Evolutionary conservation across 164 flowering plant species (phyloP).

Genomic region (Vitis amurensis): DNA sequence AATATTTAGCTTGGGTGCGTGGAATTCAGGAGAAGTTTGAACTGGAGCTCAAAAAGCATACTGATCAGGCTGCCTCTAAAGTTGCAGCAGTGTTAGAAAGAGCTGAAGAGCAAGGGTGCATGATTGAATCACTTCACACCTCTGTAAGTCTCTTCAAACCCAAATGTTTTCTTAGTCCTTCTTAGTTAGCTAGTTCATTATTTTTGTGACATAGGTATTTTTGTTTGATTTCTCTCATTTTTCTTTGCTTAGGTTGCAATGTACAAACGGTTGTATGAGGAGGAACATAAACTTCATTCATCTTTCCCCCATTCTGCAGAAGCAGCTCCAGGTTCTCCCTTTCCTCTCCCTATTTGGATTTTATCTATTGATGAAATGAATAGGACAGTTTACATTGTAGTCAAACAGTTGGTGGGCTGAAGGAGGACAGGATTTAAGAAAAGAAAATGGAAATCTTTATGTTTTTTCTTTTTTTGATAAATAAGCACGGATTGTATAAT

Average conservation of each 20-base stretch:
- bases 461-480: no score
- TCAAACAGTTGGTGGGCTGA: no score
- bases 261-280: slow-evolving; percentile 93
- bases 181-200: background rate
- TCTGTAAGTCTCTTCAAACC: slow-evolving; percentile 48
- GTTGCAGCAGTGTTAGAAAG: slow-evolving; percentile 73
- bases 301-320: slow-evolving; percentile 39
- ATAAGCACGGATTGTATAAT: no score
- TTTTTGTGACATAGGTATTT: background rate
- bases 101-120: slow-evolving; percentile 78
- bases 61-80: slow-evolving; percentile 71
- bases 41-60: slow-evolving; percentile 61
- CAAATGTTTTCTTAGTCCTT: background rate
- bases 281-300: slow-evolving; percentile 61
- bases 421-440: no score
- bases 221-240: background rate
- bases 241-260: slow-evolving; percentile 68
- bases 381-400: no score
- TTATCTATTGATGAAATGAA: no score
- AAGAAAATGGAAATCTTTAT: no score
- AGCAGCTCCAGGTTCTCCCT: slow-evolving; percentile 45
- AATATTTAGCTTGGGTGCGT: background rate
- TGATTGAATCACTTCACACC: slow-evolving; percentile 91
- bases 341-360: background rate
- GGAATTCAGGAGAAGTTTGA: slow-evolving; percentile 63